These are phyloP conservation scores for Coemansia erecta DNA, from an alignment of 192 early-diverging fungal species.

Conservation along the genomic window DNA sequence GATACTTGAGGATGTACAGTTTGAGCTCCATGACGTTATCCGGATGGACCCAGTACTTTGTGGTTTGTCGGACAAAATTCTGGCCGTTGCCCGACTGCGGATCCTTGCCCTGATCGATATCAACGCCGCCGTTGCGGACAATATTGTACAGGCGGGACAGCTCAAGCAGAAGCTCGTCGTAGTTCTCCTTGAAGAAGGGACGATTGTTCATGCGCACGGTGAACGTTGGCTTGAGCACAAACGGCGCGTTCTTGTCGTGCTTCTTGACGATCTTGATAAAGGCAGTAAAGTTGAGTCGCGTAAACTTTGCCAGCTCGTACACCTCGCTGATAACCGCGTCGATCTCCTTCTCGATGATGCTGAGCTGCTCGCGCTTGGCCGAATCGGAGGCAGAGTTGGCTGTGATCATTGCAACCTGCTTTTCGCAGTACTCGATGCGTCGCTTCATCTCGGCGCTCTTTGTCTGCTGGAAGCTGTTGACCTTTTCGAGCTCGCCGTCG, in stretches of 20 bases:
- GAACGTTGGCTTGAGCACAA: constrained; percentile 74
- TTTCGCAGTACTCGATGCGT: constrained; percentile 64
- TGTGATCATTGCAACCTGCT: constrained; percentile 57
- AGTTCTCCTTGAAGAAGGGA: constrained; percentile 84
- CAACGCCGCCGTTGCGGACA: constrained; percentile 72
- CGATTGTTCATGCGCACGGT: constrained; percentile 76
- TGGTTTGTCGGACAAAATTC: constrained; percentile 80
- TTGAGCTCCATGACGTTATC: constrained; percentile 95
- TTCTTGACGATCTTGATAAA: constrained; percentile 97
- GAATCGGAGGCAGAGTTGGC: constrained; percentile 45
- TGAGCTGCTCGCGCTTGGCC: constrained; percentile 54
- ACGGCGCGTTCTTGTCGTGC: constrained; percentile 94
- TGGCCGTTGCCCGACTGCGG: constrained; percentile 51
- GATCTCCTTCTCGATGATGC: constrained; percentile 62
- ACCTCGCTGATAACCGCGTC: constrained; percentile 74
- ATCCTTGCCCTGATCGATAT: constrained; percentile 45
- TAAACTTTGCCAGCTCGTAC: constrained; percentile 74
- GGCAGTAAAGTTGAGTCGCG: constrained; percentile 78
- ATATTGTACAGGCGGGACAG: constrained; percentile 78
- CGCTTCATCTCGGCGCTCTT: constrained; percentile 74
- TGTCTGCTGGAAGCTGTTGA: constrained; percentile 68
- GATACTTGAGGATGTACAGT: constrained; percentile 81
- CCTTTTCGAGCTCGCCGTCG: constrained; percentile 90
- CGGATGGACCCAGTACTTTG: constrained; percentile 95
- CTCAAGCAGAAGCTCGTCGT: constrained; percentile 79